Percentiles rank a stretch among this genome's conserved stretches.
Evolutionary conservation across 805 yeast species (phyloP).

Genomic region (Yarrowia sp.): DNA sequence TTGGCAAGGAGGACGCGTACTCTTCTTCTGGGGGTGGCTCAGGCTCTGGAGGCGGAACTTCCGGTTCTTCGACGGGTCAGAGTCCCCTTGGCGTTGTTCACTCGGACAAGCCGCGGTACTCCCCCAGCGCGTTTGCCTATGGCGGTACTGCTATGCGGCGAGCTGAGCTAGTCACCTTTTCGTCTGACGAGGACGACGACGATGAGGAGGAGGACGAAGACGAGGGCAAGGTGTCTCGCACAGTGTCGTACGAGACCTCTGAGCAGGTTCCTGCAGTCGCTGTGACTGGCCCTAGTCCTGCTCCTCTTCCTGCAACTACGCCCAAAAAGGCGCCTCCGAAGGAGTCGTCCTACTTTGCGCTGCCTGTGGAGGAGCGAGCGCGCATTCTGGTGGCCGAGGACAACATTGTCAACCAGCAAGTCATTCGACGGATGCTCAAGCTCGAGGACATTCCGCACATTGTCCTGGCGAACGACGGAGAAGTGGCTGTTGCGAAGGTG

Average conservation of each 20-base stretch:
- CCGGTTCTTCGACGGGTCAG: constrained; percentile 7
- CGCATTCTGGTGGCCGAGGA: constrained; percentile 85
- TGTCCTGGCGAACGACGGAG: constrained; percentile 82
- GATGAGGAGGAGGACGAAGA: constrained; percentile 14
- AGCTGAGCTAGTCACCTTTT: constrained; percentile 1
- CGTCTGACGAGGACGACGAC: constrained; percentile 23
- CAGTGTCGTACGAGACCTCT: neutral
- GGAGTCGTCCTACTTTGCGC: constrained; percentile 10
- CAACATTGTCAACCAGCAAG: constrained; percentile 89
- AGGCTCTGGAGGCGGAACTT: neutral
- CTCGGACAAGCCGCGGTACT: constrained; percentile 6
- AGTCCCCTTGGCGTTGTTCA: constrained; percentile 7
- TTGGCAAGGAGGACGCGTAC: constrained; percentile 21
- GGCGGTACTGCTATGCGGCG: constrained; percentile 5
- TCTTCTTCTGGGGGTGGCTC: constrained; percentile 1
- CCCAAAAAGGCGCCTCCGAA: neutral
- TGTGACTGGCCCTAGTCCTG: neutral
- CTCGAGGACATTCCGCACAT: constrained; percentile 72
- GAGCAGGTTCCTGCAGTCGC: neutral
- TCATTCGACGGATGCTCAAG: constrained; percentile 75
- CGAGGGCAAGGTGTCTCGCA: neutral
- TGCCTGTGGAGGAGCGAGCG: constrained; percentile 4
- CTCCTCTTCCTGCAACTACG: neutral
- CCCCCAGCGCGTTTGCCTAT: constrained; percentile 4
- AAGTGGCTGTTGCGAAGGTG: constrained; percentile 74